phyloP scores from a whole-genome alignment of 768 basidiomycete genomes.

The Lentinula boryana region DNA sequence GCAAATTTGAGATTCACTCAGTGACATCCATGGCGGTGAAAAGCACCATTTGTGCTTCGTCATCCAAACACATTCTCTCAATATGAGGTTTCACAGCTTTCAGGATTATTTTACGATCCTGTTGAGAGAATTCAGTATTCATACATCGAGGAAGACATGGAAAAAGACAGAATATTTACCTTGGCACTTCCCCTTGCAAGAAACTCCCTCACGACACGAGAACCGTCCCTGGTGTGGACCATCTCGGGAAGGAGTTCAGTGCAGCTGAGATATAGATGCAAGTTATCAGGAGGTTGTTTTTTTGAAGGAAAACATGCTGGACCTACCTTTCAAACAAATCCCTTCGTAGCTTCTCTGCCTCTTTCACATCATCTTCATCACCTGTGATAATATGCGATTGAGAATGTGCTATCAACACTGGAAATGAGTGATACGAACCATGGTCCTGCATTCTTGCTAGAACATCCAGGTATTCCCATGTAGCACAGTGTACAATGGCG shows the following conservation, averaged over 20 bases:
- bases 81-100: slow-evolving; percentile 88
- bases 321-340: slow-evolving; percentile 79
- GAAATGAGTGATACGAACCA: not conserved
- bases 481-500: slow-evolving; percentile 79
- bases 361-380: slow-evolving; percentile 31
- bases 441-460: slow-evolving; percentile 41
- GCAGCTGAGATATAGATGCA: slow-evolving; percentile 39
- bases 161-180: slow-evolving; percentile 26
- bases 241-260: slow-evolving; percentile 86
- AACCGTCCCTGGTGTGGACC: slow-evolving; percentile 92
- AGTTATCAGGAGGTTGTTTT: not conserved
- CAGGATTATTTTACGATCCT: slow-evolving; percentile 90
- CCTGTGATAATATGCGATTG: slow-evolving; percentile 15
- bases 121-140: not conserved
- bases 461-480: slow-evolving; percentile 80
- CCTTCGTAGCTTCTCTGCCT: slow-evolving; percentile 65
- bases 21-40: slow-evolving; percentile 88
- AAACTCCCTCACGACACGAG: slow-evolving; percentile 80
- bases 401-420: not conserved
- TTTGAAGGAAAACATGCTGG: not conserved
- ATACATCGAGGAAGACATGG: too few species aligned
- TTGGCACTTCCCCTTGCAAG: slow-evolving; percentile 81
- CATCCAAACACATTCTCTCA: slow-evolving; percentile 81
- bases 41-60: slow-evolving; percentile 84
- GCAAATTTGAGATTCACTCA: slow-evolving; percentile 51